These are phyloP conservation scores for Gossypium turneri DNA, from an alignment of 345 rosid genomes.

Conservation along the genomic window DNA sequence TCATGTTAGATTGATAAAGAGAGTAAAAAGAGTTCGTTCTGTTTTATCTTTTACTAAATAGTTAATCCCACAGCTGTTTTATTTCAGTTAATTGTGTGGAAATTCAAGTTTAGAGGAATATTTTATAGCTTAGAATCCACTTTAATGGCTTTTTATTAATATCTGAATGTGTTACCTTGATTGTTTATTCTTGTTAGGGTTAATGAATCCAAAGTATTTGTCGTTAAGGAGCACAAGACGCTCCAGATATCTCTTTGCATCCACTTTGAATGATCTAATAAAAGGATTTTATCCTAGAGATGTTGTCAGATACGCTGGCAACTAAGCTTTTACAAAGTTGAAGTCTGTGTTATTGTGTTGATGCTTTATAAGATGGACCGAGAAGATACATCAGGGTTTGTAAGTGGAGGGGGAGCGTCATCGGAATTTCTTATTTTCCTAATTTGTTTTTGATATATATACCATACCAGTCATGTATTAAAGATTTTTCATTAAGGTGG, in stretches of 20 bases:
- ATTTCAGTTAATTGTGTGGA: not conserved
- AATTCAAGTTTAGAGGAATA: not conserved
- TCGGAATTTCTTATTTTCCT: slow-evolving; percentile 18
- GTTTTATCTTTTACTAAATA: not conserved
- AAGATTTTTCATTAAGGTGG: slow-evolving; percentile 18
- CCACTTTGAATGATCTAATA: slow-evolving; percentile 29
- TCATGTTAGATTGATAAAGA: not conserved
- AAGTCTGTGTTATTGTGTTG: slow-evolving; percentile 8
- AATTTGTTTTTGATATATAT: slow-evolving; percentile 31
- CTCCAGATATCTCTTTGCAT: slow-evolving; percentile 33
- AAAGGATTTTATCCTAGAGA: slow-evolving; percentile 57
- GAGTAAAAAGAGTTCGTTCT: not conserved
- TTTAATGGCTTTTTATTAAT: not conserved
- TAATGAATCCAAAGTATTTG: slow-evolving; percentile 35
- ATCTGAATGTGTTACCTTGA: not conserved
- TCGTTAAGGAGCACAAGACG: slow-evolving; percentile 37
- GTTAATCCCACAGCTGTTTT: not conserved
- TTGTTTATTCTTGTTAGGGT: slow-evolving; percentile 33
- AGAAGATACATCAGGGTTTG: slow-evolving; percentile 84
- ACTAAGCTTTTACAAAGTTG: slow-evolving; percentile 16
- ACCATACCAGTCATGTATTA: slow-evolving; percentile 19
- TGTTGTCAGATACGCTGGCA: slow-evolving; percentile 38
- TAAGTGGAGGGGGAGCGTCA: slow-evolving; percentile 63
- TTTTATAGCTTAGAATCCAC: not conserved
- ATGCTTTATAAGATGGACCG: slow-evolving; percentile 59